A percentile compares a stretch with the other conserved stretches of the same genome.
phyloP scores from a whole-genome alignment of 768 basidiomycete species.

The Rhodotorula taiwanensis region DNA sequence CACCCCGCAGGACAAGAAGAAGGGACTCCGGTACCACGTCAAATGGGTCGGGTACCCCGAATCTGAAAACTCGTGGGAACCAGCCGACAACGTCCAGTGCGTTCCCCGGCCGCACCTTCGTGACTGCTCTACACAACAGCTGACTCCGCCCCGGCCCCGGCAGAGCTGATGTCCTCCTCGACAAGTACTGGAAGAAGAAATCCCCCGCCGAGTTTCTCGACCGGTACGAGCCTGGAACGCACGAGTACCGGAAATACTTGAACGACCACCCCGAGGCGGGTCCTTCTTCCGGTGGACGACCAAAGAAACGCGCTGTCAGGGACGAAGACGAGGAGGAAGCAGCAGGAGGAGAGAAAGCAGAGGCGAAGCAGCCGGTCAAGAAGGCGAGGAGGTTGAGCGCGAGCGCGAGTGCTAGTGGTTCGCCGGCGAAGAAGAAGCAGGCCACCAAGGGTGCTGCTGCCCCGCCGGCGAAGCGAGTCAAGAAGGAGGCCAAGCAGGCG shows the following conservation, averaged over 20 bases:
- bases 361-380: neutral
- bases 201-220: conserved; percentile 2
- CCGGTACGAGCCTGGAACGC: conserved; percentile 3
- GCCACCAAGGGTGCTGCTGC: no score
- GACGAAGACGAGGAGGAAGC: neutral
- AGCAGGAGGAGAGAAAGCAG: neutral
- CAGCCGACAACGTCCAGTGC: neutral
- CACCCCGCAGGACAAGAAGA: neutral
- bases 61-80: conserved; percentile 15
- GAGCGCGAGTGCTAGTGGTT: neutral
- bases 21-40: conserved; percentile 2
- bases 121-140: neutral
- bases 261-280: neutral
- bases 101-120: neutral
- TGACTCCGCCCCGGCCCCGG: neutral
- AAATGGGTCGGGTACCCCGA: conserved; percentile 15
- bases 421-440: neutral
- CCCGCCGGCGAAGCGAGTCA: neutral
- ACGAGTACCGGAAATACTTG: conserved; percentile 2
- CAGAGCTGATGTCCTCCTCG: neutral
- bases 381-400: neutral
- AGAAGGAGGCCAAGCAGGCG: neutral
- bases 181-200: conserved; percentile 8
- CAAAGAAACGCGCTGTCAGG: neutral
- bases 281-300: no score